Conservation (phyloP, 257 asterid species). For the Echium plantagineum region DNA sequence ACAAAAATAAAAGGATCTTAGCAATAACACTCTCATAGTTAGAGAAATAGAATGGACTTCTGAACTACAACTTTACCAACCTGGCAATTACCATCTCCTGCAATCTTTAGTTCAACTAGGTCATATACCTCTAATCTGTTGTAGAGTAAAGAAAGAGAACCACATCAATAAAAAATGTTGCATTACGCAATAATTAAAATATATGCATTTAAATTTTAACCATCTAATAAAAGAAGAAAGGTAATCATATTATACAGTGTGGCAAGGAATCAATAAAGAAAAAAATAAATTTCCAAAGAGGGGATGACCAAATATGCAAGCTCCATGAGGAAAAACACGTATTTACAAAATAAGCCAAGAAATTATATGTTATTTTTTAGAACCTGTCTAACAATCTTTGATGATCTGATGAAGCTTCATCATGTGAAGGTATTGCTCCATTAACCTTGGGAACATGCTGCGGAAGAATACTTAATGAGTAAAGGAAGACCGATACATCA, state of each 20-base stretch:
- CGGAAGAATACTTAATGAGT: constrained; percentile 9
- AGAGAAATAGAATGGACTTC: neutral
- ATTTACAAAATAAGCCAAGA: neutral
- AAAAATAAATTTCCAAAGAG: neutral
- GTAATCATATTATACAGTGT: too few species aligned
- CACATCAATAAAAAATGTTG: neutral
- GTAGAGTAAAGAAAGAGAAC: constrained; percentile 4
- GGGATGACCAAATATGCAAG: neutral
- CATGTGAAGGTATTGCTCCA: constrained; percentile 77
- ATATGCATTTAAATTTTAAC: too few species aligned
- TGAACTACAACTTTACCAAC: constrained; percentile 27
- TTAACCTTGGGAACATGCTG: constrained; percentile 88
- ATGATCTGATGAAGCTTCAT: constrained; percentile 84
- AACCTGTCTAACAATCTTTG: constrained; percentile 71
- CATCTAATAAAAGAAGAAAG: too few species aligned
- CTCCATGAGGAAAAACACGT: neutral
- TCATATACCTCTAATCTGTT: constrained; percentile 71
- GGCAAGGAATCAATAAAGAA: too few species aligned
- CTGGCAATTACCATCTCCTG: constrained; percentile 96
- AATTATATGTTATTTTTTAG: neutral
- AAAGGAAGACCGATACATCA: neutral
- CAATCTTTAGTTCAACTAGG: constrained; percentile 59
- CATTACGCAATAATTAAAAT: neutral
- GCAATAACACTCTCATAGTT: neutral
- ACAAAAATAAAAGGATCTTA: neutral